Percentiles rank a stretch among this genome's conserved stretches.
These are phyloP conservation scores for Apiotrichum mycotoxinovorans DNA, from an alignment of 1,284 basidiomycete genomes.

Conservation along the genomic window DNA sequence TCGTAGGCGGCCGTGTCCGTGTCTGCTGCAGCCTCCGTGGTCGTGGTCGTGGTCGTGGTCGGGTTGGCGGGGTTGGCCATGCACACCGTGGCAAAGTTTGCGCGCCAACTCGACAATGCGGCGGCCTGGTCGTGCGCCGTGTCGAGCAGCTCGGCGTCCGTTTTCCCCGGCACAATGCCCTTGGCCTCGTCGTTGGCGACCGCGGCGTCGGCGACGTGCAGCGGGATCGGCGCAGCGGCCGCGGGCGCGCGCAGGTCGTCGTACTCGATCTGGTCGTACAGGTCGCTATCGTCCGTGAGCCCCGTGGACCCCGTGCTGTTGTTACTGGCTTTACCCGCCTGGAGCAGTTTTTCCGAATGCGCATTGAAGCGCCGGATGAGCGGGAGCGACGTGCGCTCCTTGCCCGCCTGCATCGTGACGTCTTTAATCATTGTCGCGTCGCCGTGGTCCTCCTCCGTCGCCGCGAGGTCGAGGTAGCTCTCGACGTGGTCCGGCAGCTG, in stretches of 20 bases:
- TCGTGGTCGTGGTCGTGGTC: conserved; percentile 1
- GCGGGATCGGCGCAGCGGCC: conserved; percentile 62
- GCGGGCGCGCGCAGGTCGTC: conserved; percentile 76
- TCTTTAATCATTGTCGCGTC: conserved; percentile 85
- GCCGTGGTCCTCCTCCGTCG: conserved; percentile 87
- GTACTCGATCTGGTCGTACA: conserved; percentile 72
- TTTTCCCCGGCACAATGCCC: conserved; percentile 34
- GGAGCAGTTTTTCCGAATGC: conserved; percentile 81
- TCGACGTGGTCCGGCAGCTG: conserved; percentile 66
- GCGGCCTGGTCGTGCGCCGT: conserved; percentile 18
- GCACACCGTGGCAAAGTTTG: conserved; percentile 31
- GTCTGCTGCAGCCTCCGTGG: too few relatives aligned
- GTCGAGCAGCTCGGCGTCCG: conserved; percentile 60
- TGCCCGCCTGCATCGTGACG: conserved; percentile 92
- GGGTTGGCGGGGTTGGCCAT: conserved; percentile 31
- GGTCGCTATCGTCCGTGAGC: conserved; percentile 16
- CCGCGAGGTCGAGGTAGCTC: conserved; percentile 76
- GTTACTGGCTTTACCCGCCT: conserved; percentile 11
- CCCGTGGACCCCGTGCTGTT: not conserved
- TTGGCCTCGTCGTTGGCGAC: conserved; percentile 16
- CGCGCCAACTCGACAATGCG: conserved; percentile 16
- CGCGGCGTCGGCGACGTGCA: conserved; percentile 62
- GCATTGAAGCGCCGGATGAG: conserved; percentile 97
- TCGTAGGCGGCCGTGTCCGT: conserved; percentile 17
- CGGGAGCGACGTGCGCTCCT: conserved; percentile 78